Evolutionary conservation across 148 eudicot species (phyloP), one percentile per base, ranked within the genome.

Genomic region (Heliosperma pusillum): DNA sequence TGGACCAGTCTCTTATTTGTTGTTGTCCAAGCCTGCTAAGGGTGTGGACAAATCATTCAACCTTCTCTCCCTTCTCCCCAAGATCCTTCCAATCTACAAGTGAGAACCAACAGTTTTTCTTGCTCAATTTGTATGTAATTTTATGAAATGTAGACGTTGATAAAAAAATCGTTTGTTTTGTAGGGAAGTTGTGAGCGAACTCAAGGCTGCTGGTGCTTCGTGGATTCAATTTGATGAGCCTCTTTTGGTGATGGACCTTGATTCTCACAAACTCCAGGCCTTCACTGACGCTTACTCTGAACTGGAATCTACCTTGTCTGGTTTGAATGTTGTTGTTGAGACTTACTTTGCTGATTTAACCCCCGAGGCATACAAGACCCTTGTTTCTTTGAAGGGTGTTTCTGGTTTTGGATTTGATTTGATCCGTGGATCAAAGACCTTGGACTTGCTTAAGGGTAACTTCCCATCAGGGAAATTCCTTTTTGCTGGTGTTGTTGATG

Each of bases 191-290:
- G 78, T 93, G 25, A 50, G 89, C 50, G 98, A 93, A 87, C 80
- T 93, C 55, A 93, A 93, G 89, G 96, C 84, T 36, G 96, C 96
- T 79, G 98, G 98, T 80, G 98, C 98, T 76, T 84, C 93, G 65
- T 86, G 88, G 87, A 88, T 93, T 77, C 98, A 93, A 79, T 93
- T 93, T 71, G 98, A 93, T 76, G 93, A 93, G 88, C 92, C 98
- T 78, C 84, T 86, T 24, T 82, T 93, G 22, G 96, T 93, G 73
- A 83, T 81, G 93, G 98, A 93, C 78, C 96, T 90, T 78, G 93
- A 93, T 52, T 67, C 96, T 66, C 85, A 86, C 81, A 86, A 93
- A 76, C 82, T 93, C 84, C 78, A 89, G 80, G 98, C 98, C 76
- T 93, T 93, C 81, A 82, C 92, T 21, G 82, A 74, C 52, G 96